Base-by-base conservation (phyloP, 1,284 basidiomycete species). In the Schizopora paradoxa region DNA sequence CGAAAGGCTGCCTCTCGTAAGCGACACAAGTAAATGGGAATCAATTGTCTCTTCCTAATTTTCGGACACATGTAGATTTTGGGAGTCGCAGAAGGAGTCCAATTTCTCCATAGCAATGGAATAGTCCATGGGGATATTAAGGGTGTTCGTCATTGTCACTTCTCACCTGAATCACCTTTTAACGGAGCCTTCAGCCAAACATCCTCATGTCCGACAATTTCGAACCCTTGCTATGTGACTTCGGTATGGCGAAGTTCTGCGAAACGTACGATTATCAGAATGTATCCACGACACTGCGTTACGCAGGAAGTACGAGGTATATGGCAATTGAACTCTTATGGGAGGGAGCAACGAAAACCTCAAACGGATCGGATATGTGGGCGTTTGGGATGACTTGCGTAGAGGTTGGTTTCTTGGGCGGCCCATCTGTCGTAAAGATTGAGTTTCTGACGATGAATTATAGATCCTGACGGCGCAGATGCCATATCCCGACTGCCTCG, bases 301-400 rank as follows among this genome's bases (percentile, higher is more conserved):
- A 33, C 14, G 36, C 45, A 7, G 46, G 47, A 21, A 48, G 41
- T 43, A 18, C 34, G n/a, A 31, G 32, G 16, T 48, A 41, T 40
- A 37, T 27, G 41, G 21, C 47, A 5, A 19, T 19, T 6, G 47
- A 48, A 19, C 13, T 44, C 11, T 25, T 43, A 7, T 29, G 14
- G 10, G 33, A 43, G 19, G 39, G 14, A 1, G 8, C 10, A 4
- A 23, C 19, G 7, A 21, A 23, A 18, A 21, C n/a, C 22, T 34
- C 45, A 13, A 25, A 35, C 16, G 38, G 14, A 16, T 47, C 38
- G 1, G 45, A 47, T 21, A 35, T 47, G 23, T 47, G 45, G 45
- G 45, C 45, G n/a, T 47, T 47, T 13, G 45, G 45, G 4, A 47
- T 47, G 45, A 27, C 42, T 13, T 13, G 19, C 2, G 42, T 47